Percentiles rank a stretch among this genome's conserved stretches.
Conservation (phyloP, 2,329 filamentous ascomycete genomes). For the Arthrobotrys iridis region DNA sequence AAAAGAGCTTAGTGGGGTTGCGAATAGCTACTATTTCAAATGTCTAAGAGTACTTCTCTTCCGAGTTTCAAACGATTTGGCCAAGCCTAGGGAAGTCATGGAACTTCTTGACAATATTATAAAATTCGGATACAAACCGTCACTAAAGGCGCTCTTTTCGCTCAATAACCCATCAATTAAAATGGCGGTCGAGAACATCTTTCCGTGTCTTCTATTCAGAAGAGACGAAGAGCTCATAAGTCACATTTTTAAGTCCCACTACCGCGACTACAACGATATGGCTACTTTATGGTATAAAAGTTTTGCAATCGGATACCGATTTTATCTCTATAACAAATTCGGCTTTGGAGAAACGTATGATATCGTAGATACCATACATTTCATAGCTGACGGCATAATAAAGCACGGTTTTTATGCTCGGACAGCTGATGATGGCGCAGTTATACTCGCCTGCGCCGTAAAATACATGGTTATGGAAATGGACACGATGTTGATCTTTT, state of each 20-base stretch:
- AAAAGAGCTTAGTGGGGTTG: constrained; percentile 13
- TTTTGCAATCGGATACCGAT: background rate
- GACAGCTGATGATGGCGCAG: background rate
- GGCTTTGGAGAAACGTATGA: background rate
- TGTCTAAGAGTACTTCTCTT: constrained; percentile 1
- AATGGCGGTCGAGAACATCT: background rate
- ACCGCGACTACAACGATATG: background rate
- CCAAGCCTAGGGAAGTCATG: background rate
- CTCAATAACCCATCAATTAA: background rate
- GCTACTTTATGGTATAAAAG: background rate
- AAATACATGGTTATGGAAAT: background rate
- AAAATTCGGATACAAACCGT: background rate
- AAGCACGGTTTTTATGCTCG: background rate
- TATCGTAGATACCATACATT: background rate
- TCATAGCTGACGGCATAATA: background rate
- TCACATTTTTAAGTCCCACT: background rate
- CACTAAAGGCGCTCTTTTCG: constrained; percentile 8
- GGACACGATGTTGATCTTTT: background rate
- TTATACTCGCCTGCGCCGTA: background rate
- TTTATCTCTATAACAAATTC: too few relatives aligned
- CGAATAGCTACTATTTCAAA: constrained; percentile 13
- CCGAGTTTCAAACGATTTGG: constrained; percentile 11
- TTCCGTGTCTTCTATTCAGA: background rate
- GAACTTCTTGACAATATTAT: constrained; percentile 1
- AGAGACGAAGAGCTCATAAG: constrained; percentile 6